Conservation (phyloP, 306 rosid species). For the Glycine latifolia region DNA sequence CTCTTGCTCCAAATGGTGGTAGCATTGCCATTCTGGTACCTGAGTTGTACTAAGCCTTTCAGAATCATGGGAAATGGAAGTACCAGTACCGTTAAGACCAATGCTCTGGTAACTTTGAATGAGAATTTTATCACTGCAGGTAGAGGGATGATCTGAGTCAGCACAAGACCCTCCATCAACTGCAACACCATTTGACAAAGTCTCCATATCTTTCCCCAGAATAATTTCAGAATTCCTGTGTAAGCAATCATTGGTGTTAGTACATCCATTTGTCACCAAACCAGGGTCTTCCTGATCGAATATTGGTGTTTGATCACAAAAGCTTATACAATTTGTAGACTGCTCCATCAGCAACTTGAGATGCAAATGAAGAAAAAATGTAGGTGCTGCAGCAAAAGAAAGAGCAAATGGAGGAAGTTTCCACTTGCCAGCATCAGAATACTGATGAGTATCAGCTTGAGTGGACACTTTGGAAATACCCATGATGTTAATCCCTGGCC, state of each 20-base stretch:
- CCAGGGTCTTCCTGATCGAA: slow-evolving; percentile 57
- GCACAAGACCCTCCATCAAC: slow-evolving; percentile 54
- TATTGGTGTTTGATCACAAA: slow-evolving; percentile 53
- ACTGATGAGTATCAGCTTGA: slow-evolving; percentile 48
- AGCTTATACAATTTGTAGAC: slow-evolving; percentile 58
- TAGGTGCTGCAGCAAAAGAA: slow-evolving; percentile 84
- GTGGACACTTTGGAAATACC: slow-evolving; percentile 63
- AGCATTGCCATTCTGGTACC: slow-evolving; percentile 48
- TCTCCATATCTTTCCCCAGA: slow-evolving; percentile 48
- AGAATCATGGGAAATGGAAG: slow-evolving; percentile 52
- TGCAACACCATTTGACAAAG: slow-evolving; percentile 46
- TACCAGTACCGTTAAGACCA: slow-evolving; percentile 47
- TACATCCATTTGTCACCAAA: slow-evolving; percentile 50
- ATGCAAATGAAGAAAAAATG: slow-evolving; percentile 84
- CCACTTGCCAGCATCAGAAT: slow-evolving; percentile 54
- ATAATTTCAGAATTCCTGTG: slow-evolving; percentile 48
- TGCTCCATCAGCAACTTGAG: slow-evolving; percentile 81
- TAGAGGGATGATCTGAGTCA: slow-evolving; percentile 52
- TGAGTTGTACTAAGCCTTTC: slow-evolving; percentile 50
- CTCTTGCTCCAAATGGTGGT: slow-evolving; percentile 48
- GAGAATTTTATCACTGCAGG: slow-evolving; percentile 44
- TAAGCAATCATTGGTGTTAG: slow-evolving; percentile 48
- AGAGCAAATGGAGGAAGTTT: slow-evolving; percentile 78
- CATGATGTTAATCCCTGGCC: slow-evolving; percentile 68
- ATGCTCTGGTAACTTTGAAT: slow-evolving; percentile 47